Percentiles rank a stretch among this genome's conserved stretches.
Evolutionary conservation across 1,139 yeast genomes (phyloP).

Genomic region (Magnusiomyces sp.): DNA sequence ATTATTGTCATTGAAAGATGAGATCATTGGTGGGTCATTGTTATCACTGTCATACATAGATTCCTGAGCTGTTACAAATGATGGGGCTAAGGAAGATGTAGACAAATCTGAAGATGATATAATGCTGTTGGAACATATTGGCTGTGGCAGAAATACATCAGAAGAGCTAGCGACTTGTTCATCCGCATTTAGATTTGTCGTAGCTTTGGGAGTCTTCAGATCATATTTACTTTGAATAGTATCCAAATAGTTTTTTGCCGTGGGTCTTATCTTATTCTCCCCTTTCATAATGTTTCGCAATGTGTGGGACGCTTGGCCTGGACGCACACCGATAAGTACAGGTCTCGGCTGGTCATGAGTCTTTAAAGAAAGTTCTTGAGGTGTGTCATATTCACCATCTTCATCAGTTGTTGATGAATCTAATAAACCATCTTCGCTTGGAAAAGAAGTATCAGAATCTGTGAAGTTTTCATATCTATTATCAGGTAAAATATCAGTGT

Average conservation of each 20-base stretch:
- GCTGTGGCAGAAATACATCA: background rate
- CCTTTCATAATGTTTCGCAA: constrained; percentile 1
- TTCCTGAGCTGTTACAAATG: constrained; percentile 12
- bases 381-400: too few relatives aligned
- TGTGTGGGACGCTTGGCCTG: constrained; percentile 1
- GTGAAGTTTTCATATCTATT: too few relatives aligned
- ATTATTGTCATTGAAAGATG: background rate
- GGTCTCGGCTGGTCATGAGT: constrained; percentile 4
- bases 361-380: background rate
- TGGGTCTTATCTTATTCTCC: background rate
- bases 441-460: too few relatives aligned
- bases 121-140: background rate
- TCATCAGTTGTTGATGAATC: too few relatives aligned
- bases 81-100: constrained; percentile 4
- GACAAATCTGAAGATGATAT: background rate
- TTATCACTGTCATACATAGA: background rate
- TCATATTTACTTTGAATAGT: background rate
- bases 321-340: background rate
- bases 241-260: background rate
- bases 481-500: too few relatives aligned
- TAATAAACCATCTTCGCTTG: too few relatives aligned
- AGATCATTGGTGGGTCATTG: background rate
- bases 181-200: background rate
- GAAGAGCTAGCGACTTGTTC: background rate
- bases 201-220: background rate